A percentile compares a stretch with the other conserved stretches of the same genome.
Evolutionary conservation across 106 monocot genomes (phyloP).

Genomic region (Allium sativum): DNA sequence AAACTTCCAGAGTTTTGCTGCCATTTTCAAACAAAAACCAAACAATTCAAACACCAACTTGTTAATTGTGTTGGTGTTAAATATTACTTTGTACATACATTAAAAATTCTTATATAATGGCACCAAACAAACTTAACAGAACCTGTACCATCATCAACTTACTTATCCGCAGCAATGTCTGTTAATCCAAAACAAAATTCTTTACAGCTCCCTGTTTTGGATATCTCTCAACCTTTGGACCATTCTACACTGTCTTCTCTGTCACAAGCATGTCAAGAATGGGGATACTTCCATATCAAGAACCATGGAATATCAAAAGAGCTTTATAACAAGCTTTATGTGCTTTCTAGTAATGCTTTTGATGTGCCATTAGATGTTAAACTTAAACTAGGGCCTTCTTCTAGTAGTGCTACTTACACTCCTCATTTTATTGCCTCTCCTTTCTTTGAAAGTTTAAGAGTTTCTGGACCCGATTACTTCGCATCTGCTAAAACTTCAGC

Average conservation of each 20-base stretch:
- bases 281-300: constrained; percentile 43
- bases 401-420: constrained; percentile 24
- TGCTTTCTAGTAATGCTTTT: constrained; percentile 15
- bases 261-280: constrained; percentile 28
- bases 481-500: constrained; percentile 22
- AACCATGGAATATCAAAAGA: constrained; percentile 53
- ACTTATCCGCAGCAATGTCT: background rate
- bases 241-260: constrained; percentile 23
- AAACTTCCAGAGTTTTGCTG: background rate
- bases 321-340: constrained; percentile 4
- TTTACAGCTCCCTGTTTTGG: constrained; percentile 33
- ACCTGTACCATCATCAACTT: background rate
- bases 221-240: constrained; percentile 25
- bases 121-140: constrained; percentile 4
- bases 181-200: background rate
- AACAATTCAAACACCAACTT: too few relatives aligned
- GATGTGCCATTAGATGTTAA: constrained; percentile 21
- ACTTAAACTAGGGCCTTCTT: constrained; percentile 27
- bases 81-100: background rate
- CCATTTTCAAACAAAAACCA: too few relatives aligned
- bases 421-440: constrained; percentile 53
- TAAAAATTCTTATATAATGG: background rate
- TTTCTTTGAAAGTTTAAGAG: constrained; percentile 39
- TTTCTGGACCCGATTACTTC: constrained; percentile 36
- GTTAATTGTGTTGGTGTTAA: background rate